Base-by-base conservation (phyloP, 108 stramenopile species). In the Licmophora abbreviata region DNA sequence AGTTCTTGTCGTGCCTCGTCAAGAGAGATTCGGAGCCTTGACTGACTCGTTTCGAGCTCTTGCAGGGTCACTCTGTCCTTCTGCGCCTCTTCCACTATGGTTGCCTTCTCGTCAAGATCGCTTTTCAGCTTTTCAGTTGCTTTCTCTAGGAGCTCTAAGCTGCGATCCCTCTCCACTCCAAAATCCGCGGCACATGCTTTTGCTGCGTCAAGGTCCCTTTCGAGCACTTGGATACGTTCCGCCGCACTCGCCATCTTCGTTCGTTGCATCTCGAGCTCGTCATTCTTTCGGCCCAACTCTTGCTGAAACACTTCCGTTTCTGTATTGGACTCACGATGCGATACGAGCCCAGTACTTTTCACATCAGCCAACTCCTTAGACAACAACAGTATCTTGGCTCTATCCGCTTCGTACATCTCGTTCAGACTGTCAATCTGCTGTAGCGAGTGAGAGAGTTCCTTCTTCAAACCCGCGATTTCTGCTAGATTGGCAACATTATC, bases 281-380 rank as follows among this genome's bases (percentile, higher is more conserved):
- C 26, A 20, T 71, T 58, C 38, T 63, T 58, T 4, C 54, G 56
- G 0, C 26, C 33, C 35, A 64, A 7, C 15, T 15, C 35, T 20
- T 46, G 26, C 40, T 71, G 38, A 26, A 64, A 15, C n/a, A 38
- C 15, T 7, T 59, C 62, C 32, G 50, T 52, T 23, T 57, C 26
- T 4, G 55, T 44, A 28, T 54, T 64, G 45, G 60, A 54, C 22
- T 59, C 44, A 57, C 64, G 62, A 20, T 62, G 41, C 9, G 46
- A 43, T 36, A 11, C 34, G 34, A 11, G 10, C 20, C 43, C 43
- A 21, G 9, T 8, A 15, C n/a, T n/a, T n/a, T 18, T 8, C 15
- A 57, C 68, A 29, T 54, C 20, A n/a, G 57, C 62, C 33, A 71
- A 31, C 10, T 64, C 63, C 56, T 64, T 63, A 10, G 69, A 51